These are phyloP conservation scores for Flaveria trinervia DNA, from an alignment of 129 eudicot genomes.

Conservation along the genomic window DNA sequence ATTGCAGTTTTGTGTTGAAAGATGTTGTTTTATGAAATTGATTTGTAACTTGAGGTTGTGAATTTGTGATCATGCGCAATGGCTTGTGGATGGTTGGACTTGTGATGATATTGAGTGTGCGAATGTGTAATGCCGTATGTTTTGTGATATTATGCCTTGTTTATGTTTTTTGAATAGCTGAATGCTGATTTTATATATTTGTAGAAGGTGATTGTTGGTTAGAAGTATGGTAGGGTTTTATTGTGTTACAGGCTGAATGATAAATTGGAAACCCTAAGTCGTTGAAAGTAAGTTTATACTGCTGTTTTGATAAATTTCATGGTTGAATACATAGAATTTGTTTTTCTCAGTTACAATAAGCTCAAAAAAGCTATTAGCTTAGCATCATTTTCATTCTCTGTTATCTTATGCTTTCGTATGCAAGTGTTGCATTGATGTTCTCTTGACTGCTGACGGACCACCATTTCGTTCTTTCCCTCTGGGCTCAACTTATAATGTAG, in stretches of 20 bases:
- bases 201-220: neutral
- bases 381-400: neutral
- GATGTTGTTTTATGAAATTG: neutral
- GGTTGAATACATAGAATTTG: neutral
- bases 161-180: no score
- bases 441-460: neutral
- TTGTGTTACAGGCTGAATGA: neutral
- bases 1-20: neutral
- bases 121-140: conserved; percentile 4
- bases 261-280: neutral
- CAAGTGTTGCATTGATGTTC: neutral
- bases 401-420: neutral
- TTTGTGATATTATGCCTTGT: no score
- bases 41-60: neutral
- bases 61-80: neutral
- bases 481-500: neutral
- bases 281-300: neutral
- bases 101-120: neutral
- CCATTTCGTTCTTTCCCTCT: neutral
- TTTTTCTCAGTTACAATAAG: neutral
- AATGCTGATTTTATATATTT: neutral
- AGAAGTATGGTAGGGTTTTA: neutral
- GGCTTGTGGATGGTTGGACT: neutral
- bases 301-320: neutral
- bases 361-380: neutral